Evolutionary conservation across 371 early-diverging fungal genomes (phyloP), one percentile per base, ranked within the genome.

Genomic region (Rhizopus sp.): DNA sequence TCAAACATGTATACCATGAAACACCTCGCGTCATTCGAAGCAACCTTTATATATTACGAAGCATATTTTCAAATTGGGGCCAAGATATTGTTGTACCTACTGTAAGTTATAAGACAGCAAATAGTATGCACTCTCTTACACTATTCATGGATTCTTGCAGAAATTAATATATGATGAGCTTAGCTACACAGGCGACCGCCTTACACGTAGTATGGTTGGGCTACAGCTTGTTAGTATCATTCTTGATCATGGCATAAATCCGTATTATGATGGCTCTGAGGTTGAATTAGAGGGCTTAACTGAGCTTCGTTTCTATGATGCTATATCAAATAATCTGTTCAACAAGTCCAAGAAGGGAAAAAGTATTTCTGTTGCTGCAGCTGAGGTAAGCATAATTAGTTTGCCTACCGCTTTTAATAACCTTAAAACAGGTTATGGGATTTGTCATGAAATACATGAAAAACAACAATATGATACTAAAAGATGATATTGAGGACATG

Each of bases 11-110:
- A 2, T 67, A 76, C 32, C 75, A 83, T 54, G 71, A 74, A 13
- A 68, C 68, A 1, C 65, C 70, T 9, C 61, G 72, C 9, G 70
- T 78, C 1, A 60, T 78, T 2, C 55, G 74, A 44, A 79, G 73
- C 44, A 84, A 87, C 39, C 65, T 89, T 13, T 74, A 81, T 4
- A 57, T 87, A 16, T 68, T 90, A 39, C 78, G 80, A 37, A 69
- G 67, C 1, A 61, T 87, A 3, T 77, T 89, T 51, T 83, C 88
- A 50, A 80, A 80, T 31, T 89, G 88, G 85, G 68, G 71, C 5
- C 57, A 58, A 5, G 53, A 69, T 1, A 70, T 80, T 2, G 66
- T 84, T 49, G 70, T 87, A 0, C 89, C 91, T 5, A 86, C 87
- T 39, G 91, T 87, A 79, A 67, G 60, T 44, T 32, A n/a, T 16